Evolutionary conservation across 2,329 filamentous ascomycete species (phyloP).

Genomic region (Sodiomyces alkalinus): DNA sequence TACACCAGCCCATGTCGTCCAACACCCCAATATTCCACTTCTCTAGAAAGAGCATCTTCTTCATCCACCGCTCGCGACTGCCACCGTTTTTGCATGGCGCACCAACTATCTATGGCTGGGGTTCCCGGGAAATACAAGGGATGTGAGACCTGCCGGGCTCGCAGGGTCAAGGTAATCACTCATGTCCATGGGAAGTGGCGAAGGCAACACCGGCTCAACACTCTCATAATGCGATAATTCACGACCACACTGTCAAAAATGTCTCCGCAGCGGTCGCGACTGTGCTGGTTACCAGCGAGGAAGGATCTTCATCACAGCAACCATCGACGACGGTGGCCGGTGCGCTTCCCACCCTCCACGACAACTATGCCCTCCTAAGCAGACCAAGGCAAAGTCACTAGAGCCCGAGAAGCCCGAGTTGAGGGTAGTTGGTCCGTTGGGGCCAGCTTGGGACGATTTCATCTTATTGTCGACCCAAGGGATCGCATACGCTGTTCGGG

Average conservation of each 20-base stretch:
- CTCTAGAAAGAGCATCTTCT: too few relatives aligned
- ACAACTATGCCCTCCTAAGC: slow-evolving; percentile 17
- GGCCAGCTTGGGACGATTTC: slow-evolving; percentile 35
- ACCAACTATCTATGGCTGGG: slow-evolving; percentile 49
- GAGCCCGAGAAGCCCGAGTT: slow-evolving; percentile 15
- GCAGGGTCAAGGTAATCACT: slow-evolving; percentile 42
- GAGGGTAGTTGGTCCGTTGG: slow-evolving; percentile 22
- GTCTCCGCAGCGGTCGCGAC: slow-evolving; percentile 36
- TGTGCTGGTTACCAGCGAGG: slow-evolving; percentile 50
- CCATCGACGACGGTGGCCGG: slow-evolving; percentile 34
- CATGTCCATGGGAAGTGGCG: too few relatives aligned
- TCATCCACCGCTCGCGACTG: too few relatives aligned
- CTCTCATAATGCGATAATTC: slow-evolving; percentile 43
- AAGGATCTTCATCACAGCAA: slow-evolving; percentile 49
- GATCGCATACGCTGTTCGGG: slow-evolving; percentile 21
- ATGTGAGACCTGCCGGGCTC: slow-evolving; percentile 43
- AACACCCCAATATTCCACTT: too few relatives aligned
- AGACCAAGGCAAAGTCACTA: slow-evolving; percentile 9
- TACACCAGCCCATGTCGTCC: too few relatives aligned
- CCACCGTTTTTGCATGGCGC: too few relatives aligned
- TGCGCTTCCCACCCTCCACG: slow-evolving; percentile 41
- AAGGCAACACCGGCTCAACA: too few relatives aligned
- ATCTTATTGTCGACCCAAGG: slow-evolving; percentile 23
- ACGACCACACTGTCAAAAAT: slow-evolving; percentile 45
- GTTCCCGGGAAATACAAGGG: slow-evolving; percentile 50